A percentile compares a stretch with the other conserved stretches of the same genome.
phyloP scores from a whole-genome alignment of 2,329 filamentous ascomycete species.

The Pochonia chlamydosporia region DNA sequence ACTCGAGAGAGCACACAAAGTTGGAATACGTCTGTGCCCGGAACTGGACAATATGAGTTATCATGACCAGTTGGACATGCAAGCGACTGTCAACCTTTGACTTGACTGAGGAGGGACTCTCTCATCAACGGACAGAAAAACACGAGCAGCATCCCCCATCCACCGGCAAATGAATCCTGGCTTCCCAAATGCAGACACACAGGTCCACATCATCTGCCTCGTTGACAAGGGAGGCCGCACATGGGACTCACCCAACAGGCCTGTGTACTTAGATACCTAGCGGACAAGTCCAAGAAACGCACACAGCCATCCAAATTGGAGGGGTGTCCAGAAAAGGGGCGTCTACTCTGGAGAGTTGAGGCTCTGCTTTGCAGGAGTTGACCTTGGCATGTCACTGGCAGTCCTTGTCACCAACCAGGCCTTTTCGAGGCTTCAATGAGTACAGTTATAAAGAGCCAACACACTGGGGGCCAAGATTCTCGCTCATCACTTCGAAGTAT shows the following conservation, averaged over 20 bases:
- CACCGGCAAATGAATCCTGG: neutral
- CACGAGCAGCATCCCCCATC: neutral
- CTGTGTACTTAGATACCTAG: neutral
- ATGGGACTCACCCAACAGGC: neutral
- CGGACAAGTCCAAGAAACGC: neutral
- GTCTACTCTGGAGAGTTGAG: neutral
- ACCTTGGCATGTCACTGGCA: neutral
- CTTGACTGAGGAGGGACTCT: neutral
- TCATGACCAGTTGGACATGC: neutral
- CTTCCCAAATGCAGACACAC: neutral
- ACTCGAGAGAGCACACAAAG: neutral
- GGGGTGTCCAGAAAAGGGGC: neutral
- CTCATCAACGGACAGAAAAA: neutral
- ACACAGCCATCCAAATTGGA: neutral
- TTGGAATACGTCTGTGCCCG: neutral
- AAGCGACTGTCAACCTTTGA: neutral
- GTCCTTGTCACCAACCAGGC: neutral
- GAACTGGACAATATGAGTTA: neutral
- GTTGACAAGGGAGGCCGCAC: neutral
- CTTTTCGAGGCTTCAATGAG: neutral
- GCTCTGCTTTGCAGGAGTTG: neutral
- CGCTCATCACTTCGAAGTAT: neutral
- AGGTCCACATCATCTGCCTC: neutral
- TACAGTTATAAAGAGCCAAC: neutral
- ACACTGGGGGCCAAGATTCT: neutral